phyloP scores from a whole-genome alignment of 2,329 filamentous ascomycete species.

The Blastomyces percursus region DNA sequence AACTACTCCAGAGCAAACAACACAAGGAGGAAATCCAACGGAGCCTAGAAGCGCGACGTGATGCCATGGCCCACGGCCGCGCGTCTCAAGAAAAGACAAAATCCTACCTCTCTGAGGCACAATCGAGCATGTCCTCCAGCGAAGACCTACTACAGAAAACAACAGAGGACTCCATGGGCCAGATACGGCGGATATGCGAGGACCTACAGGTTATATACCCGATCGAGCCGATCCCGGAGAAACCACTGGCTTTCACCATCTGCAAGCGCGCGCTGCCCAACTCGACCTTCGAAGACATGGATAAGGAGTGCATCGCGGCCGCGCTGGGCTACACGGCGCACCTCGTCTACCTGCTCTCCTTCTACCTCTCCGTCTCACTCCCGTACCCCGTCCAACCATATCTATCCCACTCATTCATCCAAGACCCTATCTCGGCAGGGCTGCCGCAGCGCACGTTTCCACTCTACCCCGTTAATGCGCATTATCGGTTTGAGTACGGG shows the following conservation, averaged over 20 bases:
- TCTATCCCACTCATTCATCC: conserved; percentile 63
- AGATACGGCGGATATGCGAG: conserved; percentile 76
- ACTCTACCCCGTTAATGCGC: conserved; percentile 60
- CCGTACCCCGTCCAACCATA: conserved; percentile 67
- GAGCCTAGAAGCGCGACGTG: conserved; percentile 54
- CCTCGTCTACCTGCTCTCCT: conserved; percentile 63
- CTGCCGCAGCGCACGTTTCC: conserved; percentile 61
- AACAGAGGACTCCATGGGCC: conserved; percentile 61
- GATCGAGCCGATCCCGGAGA: conserved; percentile 56
- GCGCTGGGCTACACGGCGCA: conserved; percentile 72
- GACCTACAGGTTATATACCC: conserved; percentile 70
- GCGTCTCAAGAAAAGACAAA: conserved; percentile 48
- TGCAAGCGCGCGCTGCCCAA: conserved; percentile 70
- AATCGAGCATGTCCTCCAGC: conserved; percentile 48
- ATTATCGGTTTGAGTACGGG: conserved; percentile 90
- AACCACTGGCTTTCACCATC: conserved; percentile 72
- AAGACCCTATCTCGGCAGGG: conserved; percentile 55
- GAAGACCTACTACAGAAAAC: conserved; percentile 46
- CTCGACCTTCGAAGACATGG: conserved; percentile 57
- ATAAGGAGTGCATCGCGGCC: conserved; percentile 61
- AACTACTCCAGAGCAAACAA: conserved; percentile 50
- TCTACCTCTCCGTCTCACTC: conserved; percentile 66
- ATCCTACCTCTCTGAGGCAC: conserved; percentile 51
- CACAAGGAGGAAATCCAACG: conserved; percentile 56
- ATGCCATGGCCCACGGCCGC: conserved; percentile 56